Base-by-base conservation (phyloP, 2,329 filamentous ascomycete genomes). In the Aureobasidium sp. region DNA sequence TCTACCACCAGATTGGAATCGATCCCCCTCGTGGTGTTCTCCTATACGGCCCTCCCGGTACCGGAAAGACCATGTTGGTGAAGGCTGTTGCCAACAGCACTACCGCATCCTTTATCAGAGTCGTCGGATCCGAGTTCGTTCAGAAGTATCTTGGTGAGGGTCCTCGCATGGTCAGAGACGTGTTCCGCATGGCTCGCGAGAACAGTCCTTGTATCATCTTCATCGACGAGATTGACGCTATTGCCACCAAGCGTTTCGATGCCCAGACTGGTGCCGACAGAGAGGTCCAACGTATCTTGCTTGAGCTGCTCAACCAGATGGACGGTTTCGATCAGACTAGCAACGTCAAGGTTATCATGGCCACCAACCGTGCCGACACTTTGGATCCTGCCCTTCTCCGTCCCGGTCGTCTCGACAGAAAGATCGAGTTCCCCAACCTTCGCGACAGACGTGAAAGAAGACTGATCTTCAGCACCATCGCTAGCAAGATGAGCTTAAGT, bases 321-420 rank as follows among this genome's bases (percentile, higher is more conserved):
- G 94, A 99, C 74, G 94, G 94, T 66, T 99, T 99, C 79, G 94
- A 99, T 75, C 94, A 99, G 77, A 96, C 91, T 0, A 89, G 90
- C 74, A 99, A 99, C 75, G 94, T 99, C 77, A 99, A 99, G 80
- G 94, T 99, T 73, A 99, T 99, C 78, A 99, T 99, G 94, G 94
- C 94, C 67, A 99, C 94, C 67, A 99, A 99, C 80, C 88, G 94
- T 73, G 93, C 94, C 66, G 94, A 97, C 75, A 99, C 94, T 7
- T 83, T 99, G 65, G 94, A 99, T 73, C 94, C 94, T 17, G 94
- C 94, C 43, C 82, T 99, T 64, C 84, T 99, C 63, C 90, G 94
- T 69, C 94, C 94, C 33, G 94, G 94, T 67, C 91, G 94, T 79
- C 82, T 99, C 62, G 94, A 99, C 76, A 84, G 94, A 72, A 99